Percentiles rank a stretch among this genome's conserved stretches.
Evolutionary conservation across 179 eudicot genomes (phyloP).

Genomic region (Corrigiola litoralis): DNA sequence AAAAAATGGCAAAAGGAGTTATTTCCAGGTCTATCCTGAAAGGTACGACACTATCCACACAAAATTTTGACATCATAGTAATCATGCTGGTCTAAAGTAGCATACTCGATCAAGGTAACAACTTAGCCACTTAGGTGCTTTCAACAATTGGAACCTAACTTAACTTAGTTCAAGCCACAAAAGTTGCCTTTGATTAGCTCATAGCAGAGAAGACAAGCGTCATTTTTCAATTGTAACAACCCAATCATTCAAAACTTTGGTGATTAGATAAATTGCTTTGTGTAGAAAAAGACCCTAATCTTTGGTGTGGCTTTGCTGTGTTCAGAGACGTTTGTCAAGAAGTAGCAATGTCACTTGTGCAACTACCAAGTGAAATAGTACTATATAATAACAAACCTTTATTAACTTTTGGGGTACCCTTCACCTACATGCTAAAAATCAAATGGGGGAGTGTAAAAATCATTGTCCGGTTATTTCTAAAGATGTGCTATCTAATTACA

Average conservation of each 20-base stretch:
- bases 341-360: background rate
- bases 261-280: slow-evolving; percentile 2
- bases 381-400: background rate
- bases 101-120: background rate
- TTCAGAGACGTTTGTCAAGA: background rate
- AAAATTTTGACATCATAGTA: too few species aligned
- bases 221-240: background rate
- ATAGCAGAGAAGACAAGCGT: background rate
- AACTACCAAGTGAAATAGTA: background rate
- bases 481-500: background rate
- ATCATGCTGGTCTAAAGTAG: too few species aligned
- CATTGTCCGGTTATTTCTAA: background rate
- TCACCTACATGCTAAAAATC: slow-evolving; percentile 5
- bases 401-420: background rate
- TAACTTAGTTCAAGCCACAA: background rate
- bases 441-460: too few species aligned
- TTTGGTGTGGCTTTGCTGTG: background rate
- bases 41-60: too few species aligned
- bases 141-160: background rate
- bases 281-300: background rate
- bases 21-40: too few species aligned
- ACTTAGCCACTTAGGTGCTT: background rate
- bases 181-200: background rate
- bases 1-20: too few species aligned
- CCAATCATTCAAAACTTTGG: background rate